Percentiles rank a stretch among this genome's conserved stretches.
Evolutionary conservation across 257 asterid genomes (phyloP).

Genomic region (Solanum ossicruentum): DNA sequence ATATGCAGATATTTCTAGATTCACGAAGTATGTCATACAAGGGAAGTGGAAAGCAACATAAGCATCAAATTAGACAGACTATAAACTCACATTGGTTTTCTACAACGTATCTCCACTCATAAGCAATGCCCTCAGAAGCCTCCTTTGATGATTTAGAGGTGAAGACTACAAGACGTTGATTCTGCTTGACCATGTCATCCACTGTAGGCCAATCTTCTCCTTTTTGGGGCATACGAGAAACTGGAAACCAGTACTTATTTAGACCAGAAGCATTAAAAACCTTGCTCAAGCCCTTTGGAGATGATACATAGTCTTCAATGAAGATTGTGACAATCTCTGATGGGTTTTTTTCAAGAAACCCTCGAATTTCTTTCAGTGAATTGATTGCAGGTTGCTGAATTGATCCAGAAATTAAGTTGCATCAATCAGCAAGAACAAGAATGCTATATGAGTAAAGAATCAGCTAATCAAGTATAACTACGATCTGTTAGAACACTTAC

Average conservation of each 20-base stretch:
- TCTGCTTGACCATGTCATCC: constrained; percentile 60
- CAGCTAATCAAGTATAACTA: not conserved
- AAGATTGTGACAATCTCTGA: constrained; percentile 65
- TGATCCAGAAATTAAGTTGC: not conserved
- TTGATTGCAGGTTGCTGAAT: constrained; percentile 74
- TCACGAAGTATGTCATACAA: not conserved
- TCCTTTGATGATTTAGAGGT: constrained; percentile 59
- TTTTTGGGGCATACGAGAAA: constrained; percentile 55
- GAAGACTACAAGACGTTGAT: constrained; percentile 71
- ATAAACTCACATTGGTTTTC: constrained; percentile 71
- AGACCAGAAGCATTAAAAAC: constrained; percentile 73
- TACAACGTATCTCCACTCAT: constrained; percentile 76
- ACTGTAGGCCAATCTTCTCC: constrained; percentile 87
- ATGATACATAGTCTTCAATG: constrained; percentile 69
- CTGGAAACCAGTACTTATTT: constrained; percentile 53
- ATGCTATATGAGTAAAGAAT: not conserved
- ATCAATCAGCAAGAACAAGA: not conserved
- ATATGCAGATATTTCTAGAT: not conserved
- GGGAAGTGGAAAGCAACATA: not conserved
- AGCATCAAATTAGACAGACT: not conserved
- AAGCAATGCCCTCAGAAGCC: constrained; percentile 64
- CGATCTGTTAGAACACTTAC: constrained; percentile 28
- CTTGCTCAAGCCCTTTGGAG: constrained; percentile 53
- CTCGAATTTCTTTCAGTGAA: constrained; percentile 57
- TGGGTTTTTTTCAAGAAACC: constrained; percentile 42